These are phyloP conservation scores for Annulohypoxylon nitens DNA, from an alignment of 495 filamentous ascomycete species.

Conservation along the genomic window DNA sequence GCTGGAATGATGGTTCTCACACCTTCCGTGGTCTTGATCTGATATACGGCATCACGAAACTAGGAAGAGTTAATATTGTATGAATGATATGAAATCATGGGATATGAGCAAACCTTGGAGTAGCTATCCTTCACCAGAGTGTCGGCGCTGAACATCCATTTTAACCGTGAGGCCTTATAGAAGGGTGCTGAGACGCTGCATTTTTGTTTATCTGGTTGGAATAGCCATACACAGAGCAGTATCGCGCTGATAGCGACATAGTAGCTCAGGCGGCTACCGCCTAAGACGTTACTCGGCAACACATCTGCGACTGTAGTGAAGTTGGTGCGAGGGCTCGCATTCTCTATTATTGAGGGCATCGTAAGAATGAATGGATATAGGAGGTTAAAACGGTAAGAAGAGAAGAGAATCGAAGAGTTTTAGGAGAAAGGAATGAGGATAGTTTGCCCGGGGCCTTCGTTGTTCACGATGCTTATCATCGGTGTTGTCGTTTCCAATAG, in stretches of 20 bases:
- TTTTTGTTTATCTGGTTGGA: slow-evolving; percentile 44
- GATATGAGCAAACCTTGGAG: slow-evolving; percentile 44
- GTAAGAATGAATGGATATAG: background rate
- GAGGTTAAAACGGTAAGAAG: background rate
- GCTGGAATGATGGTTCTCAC: slow-evolving; percentile 54
- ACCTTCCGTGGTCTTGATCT: slow-evolving; percentile 58
- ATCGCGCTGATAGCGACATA: slow-evolving; percentile 48
- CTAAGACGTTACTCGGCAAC: slow-evolving; percentile 35
- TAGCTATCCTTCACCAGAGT: slow-evolving; percentile 53
- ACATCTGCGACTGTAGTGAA: slow-evolving; percentile 39
- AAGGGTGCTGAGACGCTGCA: slow-evolving; percentile 46
- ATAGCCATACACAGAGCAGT: slow-evolving; percentile 47
- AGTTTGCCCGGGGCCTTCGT: slow-evolving; percentile 18
- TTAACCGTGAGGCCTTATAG: slow-evolving; percentile 52
- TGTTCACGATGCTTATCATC: slow-evolving; percentile 26
- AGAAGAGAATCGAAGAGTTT: slow-evolving; percentile 4
- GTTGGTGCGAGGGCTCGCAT: slow-evolving; percentile 39
- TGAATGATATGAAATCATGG: background rate
- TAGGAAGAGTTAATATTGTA: slow-evolving; percentile 32
- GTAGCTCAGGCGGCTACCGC: slow-evolving; percentile 45
- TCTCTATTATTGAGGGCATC: slow-evolving; percentile 48
- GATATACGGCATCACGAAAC: slow-evolving; percentile 54
- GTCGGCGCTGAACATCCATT: slow-evolving; percentile 57
- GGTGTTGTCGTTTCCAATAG: slow-evolving; percentile 8
- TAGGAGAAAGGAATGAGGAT: slow-evolving; percentile 25